phyloP scores from a whole-genome alignment of 768 basidiomycete species.

The Mycena amicta region DNA sequence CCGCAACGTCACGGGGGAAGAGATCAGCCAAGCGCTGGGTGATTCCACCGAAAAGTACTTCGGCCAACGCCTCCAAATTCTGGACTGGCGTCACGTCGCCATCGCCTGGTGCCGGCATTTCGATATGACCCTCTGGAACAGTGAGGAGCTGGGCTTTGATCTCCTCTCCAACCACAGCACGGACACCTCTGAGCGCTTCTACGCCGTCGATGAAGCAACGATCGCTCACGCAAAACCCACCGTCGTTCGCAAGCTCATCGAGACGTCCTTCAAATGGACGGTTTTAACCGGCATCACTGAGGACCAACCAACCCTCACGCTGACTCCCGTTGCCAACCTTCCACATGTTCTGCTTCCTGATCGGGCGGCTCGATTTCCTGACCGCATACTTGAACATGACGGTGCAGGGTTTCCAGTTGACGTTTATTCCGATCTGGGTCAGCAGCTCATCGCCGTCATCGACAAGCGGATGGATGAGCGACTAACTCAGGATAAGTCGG shows the following conservation, averaged over 20 bases:
- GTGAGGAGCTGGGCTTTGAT: background rate
- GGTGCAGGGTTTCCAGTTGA: background rate
- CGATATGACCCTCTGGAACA: background rate
- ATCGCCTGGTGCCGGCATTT: background rate
- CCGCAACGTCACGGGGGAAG: constrained; percentile 3
- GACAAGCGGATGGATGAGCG: background rate
- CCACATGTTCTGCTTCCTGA: background rate
- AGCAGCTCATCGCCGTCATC: too few species aligned
- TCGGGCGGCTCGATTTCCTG: background rate
- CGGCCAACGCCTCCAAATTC: background rate
- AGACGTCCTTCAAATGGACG: background rate
- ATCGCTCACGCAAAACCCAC: background rate
- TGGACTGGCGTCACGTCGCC: background rate
- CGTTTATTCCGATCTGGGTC: too few species aligned
- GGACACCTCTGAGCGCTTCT: background rate
- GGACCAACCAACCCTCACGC: background rate
- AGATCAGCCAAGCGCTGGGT: constrained; percentile 2
- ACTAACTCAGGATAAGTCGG: background rate
- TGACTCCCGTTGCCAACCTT: background rate
- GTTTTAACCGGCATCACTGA: background rate
- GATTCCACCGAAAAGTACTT: background rate
- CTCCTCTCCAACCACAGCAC: background rate
- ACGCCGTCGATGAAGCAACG: background rate
- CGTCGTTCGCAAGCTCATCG: background rate
- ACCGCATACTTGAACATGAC: background rate